Conservation (phyloP, 345 rosid genomes). For the Reutealis trisperma region DNA sequence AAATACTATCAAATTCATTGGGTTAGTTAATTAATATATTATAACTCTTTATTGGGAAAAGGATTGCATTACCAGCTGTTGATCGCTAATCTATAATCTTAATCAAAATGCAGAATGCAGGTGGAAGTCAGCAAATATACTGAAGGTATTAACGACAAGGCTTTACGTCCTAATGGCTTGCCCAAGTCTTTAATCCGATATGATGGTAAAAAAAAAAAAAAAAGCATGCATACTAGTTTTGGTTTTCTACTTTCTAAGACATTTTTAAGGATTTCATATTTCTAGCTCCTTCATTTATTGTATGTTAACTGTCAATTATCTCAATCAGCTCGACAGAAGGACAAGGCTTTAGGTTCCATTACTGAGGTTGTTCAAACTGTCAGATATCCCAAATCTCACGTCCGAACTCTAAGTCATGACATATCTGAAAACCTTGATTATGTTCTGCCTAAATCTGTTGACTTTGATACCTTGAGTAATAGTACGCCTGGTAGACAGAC, state of each 20-base stretch:
- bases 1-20: slow-evolving; percentile 83
- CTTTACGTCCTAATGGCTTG: slow-evolving; percentile 85
- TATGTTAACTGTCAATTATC: background rate
- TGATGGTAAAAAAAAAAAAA: slow-evolving; percentile 56
- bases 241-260: background rate
- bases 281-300: background rate
- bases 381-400: slow-evolving; percentile 57
- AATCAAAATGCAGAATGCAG: slow-evolving; percentile 73
- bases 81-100: background rate
- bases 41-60: background rate
- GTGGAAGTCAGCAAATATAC: slow-evolving; percentile 97
- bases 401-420: slow-evolving; percentile 38
- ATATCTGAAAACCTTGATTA: slow-evolving; percentile 33
- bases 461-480: slow-evolving; percentile 10
- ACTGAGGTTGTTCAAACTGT: slow-evolving; percentile 88
- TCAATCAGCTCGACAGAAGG: slow-evolving; percentile 80
- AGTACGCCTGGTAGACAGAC: slow-evolving; percentile 45
- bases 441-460: slow-evolving; percentile 40
- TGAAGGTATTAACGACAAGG: slow-evolving; percentile 76
- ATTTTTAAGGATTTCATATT: too few relatives aligned
- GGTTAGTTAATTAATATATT: slow-evolving; percentile 32
- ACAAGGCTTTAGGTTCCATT: slow-evolving; percentile 72
- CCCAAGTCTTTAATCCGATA: slow-evolving; percentile 82
- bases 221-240: background rate
- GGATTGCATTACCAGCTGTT: background rate